Evolutionary conservation across 2,329 filamentous ascomycete species (phyloP).

Genomic region (Aspergillus amoenus): DNA sequence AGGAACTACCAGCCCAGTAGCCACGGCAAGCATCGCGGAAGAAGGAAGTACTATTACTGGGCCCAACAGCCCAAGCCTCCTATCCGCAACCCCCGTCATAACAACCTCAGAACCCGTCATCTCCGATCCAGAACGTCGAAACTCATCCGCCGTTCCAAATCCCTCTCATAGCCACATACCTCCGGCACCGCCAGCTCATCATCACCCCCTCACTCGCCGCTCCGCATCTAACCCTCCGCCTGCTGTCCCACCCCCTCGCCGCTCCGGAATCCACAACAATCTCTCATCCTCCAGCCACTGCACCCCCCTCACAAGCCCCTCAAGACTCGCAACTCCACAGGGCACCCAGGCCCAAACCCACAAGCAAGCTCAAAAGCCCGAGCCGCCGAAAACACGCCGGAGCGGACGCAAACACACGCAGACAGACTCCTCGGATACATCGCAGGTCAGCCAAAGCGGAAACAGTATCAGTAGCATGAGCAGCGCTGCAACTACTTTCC

Average conservation of each 20-base stretch:
- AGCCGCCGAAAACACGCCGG: conserved; percentile 43
- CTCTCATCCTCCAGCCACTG: conserved; percentile 24
- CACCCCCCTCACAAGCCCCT: conserved; percentile 22
- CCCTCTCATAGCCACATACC: conserved; percentile 15
- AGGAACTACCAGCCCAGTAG: conserved; percentile 25
- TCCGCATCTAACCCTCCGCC: conserved; percentile 39
- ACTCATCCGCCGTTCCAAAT: conserved; percentile 6
- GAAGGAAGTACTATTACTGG: conserved; percentile 14
- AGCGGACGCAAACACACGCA: conserved; percentile 35
- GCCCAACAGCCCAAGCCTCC: conserved; percentile 7
- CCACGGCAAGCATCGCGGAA: conserved; percentile 30
- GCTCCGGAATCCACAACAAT: conserved; percentile 29
- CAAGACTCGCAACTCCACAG: not conserved
- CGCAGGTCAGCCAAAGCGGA: conserved; percentile 15
- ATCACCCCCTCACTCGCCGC: conserved; percentile 21
- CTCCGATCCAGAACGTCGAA: not conserved
- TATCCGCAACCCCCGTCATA: conserved; percentile 12
- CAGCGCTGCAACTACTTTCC: not conserved
- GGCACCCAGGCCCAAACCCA: not conserved
- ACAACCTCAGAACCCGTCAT: not conserved
- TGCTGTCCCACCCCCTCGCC: conserved; percentile 42
- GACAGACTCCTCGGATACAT: conserved; percentile 25
- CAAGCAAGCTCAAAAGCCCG: conserved; percentile 35
- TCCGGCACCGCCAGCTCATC: conserved; percentile 23
- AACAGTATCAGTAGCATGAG: not conserved